Conservation (phyloP, 768 basidiomycete genomes). For the Strobilomyces echinocephalus region DNA sequence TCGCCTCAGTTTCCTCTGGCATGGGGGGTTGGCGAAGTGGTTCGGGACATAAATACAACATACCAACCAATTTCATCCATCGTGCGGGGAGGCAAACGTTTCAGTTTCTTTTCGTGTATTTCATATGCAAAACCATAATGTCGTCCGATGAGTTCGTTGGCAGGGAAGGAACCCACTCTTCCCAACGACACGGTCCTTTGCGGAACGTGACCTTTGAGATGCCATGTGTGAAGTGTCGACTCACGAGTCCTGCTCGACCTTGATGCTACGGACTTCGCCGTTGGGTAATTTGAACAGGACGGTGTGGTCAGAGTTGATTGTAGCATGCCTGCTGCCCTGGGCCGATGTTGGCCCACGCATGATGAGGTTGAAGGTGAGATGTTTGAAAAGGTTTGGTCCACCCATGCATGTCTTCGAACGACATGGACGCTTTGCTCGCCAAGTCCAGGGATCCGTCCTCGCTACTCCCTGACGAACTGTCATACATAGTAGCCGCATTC, state of each 20-base stretch:
- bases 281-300: conserved; percentile 77
- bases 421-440: conserved; percentile 30
- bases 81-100: conserved; percentile 53
- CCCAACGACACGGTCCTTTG: conserved; percentile 69
- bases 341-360: conserved; percentile 15
- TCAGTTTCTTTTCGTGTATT: conserved; percentile 67
- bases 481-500: conserved; percentile 49
- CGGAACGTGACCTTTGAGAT: conserved; percentile 2
- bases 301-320: conserved; percentile 66
- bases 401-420: conserved; percentile 19
- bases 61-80: conserved; percentile 74
- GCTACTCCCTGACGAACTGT: conserved; percentile 52
- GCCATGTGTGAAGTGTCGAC: conserved; percentile 22
- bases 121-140: conserved; percentile 90
- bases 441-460: conserved; percentile 32
- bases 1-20: conserved; percentile 92
- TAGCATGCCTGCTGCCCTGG: conserved; percentile 17
- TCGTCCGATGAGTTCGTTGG: conserved; percentile 72
- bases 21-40: conserved; percentile 1
- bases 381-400: not conserved
- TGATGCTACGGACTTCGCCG: conserved; percentile 70
- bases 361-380: not conserved
- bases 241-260: conserved; percentile 69
- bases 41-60: conserved; percentile 1
- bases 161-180: conserved; percentile 79